These are phyloP conservation scores for Blastobotrys mokoenaii DNA, from an alignment of 805 yeast genomes.

Conservation along the genomic window DNA sequence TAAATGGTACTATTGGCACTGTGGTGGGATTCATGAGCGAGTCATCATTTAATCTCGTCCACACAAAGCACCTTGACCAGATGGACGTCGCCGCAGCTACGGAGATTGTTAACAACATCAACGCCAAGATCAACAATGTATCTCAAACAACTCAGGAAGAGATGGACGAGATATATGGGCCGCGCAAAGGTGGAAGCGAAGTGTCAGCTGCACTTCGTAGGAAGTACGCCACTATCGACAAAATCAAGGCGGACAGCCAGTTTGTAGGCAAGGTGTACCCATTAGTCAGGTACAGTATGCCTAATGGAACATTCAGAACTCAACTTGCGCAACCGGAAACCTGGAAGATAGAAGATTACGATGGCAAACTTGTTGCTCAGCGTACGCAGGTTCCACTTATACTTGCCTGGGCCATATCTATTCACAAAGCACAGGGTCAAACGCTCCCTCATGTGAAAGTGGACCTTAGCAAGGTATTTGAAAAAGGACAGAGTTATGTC, in stretches of 20 bases:
- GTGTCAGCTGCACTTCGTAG: neutral
- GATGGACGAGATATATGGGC: neutral
- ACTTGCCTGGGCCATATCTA: constrained; percentile 94
- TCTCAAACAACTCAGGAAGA: neutral
- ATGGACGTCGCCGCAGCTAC: neutral
- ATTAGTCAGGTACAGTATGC: constrained; percentile 62
- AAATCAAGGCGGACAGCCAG: constrained; percentile 7
- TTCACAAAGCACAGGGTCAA: constrained; percentile 94
- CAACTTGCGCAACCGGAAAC: constrained; percentile 73
- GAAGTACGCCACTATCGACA: neutral
- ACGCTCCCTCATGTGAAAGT: constrained; percentile 70
- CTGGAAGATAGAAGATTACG: constrained; percentile 74
- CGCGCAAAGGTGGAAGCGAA: neutral
- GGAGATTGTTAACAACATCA: neutral
- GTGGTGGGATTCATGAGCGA: constrained; percentile 47
- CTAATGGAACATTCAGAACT: constrained; percentile 67
- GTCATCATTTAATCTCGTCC: constrained; percentile 12
- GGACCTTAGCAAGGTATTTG: constrained; percentile 69
- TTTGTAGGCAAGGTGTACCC: constrained; percentile 39
- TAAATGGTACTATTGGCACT: constrained; percentile 86
- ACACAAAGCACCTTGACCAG: neutral
- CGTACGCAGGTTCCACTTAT: constrained; percentile 79
- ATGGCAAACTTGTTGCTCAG: constrained; percentile 56
- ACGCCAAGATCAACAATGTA: neutral
- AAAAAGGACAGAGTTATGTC: constrained; percentile 92